phyloP scores from a whole-genome alignment of 768 basidiomycete species.

The Xerocomus spinulosus region DNA sequence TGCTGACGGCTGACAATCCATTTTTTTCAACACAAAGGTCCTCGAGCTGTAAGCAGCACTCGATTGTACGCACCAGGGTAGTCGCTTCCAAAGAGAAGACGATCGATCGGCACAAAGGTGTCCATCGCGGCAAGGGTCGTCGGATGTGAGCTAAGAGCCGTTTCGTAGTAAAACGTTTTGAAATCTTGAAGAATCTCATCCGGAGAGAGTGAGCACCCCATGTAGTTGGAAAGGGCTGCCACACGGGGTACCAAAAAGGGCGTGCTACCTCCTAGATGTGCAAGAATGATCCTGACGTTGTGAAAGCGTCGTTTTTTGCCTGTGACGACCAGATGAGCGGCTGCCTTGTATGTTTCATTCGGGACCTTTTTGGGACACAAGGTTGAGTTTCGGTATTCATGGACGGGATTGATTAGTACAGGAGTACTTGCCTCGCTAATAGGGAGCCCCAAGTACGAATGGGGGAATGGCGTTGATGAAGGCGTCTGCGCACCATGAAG shows the following conservation, averaged over 20 bases:
- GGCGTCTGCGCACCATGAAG: constrained; percentile 68
- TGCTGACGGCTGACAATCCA: constrained; percentile 48
- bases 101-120: constrained; percentile 45
- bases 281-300: constrained; percentile 59
- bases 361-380: constrained; percentile 48
- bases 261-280: constrained; percentile 71
- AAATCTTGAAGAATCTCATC: constrained; percentile 69
- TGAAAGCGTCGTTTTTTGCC: constrained; percentile 62
- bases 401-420: constrained; percentile 5
- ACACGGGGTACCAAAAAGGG: constrained; percentile 64
- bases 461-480: constrained; percentile 60
- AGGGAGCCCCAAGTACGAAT: constrained; percentile 61
- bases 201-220: constrained; percentile 61
- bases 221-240: constrained; percentile 60
- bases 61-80: constrained; percentile 57
- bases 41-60: neutral
- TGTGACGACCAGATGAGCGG: constrained; percentile 70
- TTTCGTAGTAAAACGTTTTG: constrained; percentile 68
- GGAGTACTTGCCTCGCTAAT: constrained; percentile 51
- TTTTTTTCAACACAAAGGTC: constrained; percentile 1
- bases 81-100: constrained; percentile 68
- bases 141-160: constrained; percentile 58
- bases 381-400: constrained; percentile 1
- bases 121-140: constrained; percentile 49
- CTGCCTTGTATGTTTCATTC: constrained; percentile 79